A percentile compares a stretch with the other conserved stretches of the same genome.
phyloP scores from a whole-genome alignment of 2,329 filamentous ascomycete species.

The Pestalotiopsis sp. region DNA sequence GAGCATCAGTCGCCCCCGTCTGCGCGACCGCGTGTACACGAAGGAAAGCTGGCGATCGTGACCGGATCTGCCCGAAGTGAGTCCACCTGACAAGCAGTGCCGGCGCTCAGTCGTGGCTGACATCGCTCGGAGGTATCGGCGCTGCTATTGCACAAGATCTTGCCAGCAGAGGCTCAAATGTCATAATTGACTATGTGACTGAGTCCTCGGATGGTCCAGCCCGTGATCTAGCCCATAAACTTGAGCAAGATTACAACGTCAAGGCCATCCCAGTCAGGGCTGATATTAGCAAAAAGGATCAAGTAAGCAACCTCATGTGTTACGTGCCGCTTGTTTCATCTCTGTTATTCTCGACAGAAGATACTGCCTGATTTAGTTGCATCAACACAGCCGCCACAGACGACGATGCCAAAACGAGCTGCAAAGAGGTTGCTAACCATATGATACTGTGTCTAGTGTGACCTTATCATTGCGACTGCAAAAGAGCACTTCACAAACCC shows the following conservation, averaged over 20 bases:
- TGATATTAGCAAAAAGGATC: conserved; percentile 60
- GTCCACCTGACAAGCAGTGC: conserved; percentile 16
- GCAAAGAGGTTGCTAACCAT: too few species aligned
- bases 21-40: conserved; percentile 24
- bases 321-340: too few species aligned
- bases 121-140: conserved; percentile 54
- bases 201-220: conserved; percentile 53
- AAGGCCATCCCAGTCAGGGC: conserved; percentile 61
- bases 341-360: too few species aligned
- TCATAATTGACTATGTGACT: conserved; percentile 64
- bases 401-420: too few species aligned
- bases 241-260: conserved; percentile 48
- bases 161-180: conserved; percentile 61
- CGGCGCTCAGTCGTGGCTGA: neutral
- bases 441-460: conserved; percentile 36
- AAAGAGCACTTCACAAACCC: conserved; percentile 44
- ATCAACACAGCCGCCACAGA: too few species aligned
- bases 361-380: too few species aligned
- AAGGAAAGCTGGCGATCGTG: conserved; percentile 53
- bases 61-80: conserved; percentile 54
- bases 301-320: too few species aligned
- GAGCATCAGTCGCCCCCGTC: neutral
- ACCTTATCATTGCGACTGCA: conserved; percentile 54
- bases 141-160: conserved; percentile 60
- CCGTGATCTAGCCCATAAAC: conserved; percentile 46